Base-by-base conservation (phyloP, 495 filamentous ascomycete genomes). In the Neurospora hispaniola region DNA sequence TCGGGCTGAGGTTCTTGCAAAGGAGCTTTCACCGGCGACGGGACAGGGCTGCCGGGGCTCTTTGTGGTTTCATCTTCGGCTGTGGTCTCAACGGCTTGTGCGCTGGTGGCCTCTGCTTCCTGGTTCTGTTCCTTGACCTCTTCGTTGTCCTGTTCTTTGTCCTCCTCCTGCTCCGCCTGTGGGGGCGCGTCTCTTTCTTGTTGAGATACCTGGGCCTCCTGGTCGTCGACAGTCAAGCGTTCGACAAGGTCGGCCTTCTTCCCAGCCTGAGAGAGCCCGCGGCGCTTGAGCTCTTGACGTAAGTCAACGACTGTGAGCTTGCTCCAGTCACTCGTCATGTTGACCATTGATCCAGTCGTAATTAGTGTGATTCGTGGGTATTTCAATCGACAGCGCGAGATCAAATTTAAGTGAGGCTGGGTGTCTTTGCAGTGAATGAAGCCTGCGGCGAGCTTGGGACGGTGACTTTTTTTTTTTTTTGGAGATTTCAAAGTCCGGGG, bases 231-330 rank as follows among this genome's bases (percentile, higher is more conserved):
- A 71, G 82, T 80, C 70, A 90, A 77, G 27, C 89, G 84, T 11
- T 86, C 84, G 38, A 90, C 82, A 14, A 91, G 83, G 9, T 84
- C 84, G 11, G 86, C 83, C 75, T 91, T 91, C 62, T 88, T 81
- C 11, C 89, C 89, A 18, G 83, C 82, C 42, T 85, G 83, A 0
- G 86, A 79, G 6, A 90, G 79, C 3, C 86, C 85, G 20, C 88
- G 84, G 42, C 80, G 82, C 79, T 88, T 90, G 20, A 91, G 80
- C 78, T 89, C 86, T 31, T 82, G 83, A 71, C 85, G 86, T 18
- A 91, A 81, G 75, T 90, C 88, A 12, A 86, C 80, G 42, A 91
- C 89, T 75, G 87, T 91, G 69, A 89, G 78, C 70, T 83, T 86
- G 69, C 80, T 84, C 79, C 84, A 89, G 75, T 90, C 86, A 38